Evolutionary conservation across 768 basidiomycete genomes (phyloP).

Genomic region (Podaxis sp.): DNA sequence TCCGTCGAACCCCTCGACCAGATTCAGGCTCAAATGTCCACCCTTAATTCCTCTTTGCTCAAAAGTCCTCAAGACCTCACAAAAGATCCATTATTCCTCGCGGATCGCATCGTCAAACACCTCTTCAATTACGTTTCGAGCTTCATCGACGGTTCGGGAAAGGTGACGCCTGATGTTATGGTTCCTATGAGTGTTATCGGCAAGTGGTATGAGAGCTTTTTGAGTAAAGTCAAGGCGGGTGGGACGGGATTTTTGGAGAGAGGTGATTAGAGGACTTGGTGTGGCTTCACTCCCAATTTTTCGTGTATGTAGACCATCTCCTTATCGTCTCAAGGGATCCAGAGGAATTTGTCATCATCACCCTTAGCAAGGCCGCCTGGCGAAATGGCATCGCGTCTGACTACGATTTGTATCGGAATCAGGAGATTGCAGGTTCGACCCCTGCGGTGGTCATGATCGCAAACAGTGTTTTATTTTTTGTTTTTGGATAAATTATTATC

Average conservation of each 20-base stretch:
- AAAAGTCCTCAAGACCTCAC: conserved; percentile 24
- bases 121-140: conserved; percentile 75
- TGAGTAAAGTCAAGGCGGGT: conserved; percentile 54
- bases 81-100: conserved; percentile 53
- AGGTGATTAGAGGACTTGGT: conserved; percentile 26
- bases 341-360: too few relatives aligned
- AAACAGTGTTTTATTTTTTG: too few relatives aligned
- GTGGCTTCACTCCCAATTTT: background rate
- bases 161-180: conserved; percentile 47
- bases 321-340: too few relatives aligned
- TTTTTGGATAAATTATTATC: too few relatives aligned
- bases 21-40: conserved; percentile 58
- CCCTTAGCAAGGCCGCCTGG: conserved; percentile 62
- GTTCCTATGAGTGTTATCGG: conserved; percentile 64
- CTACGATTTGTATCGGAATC: conserved; percentile 62
- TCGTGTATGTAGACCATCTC: background rate
- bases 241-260: conserved; percentile 66
- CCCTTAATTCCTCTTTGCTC: conserved; percentile 28
- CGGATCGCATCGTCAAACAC: conserved; percentile 71
- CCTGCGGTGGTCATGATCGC: conserved; percentile 91
- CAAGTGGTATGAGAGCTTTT: conserved; percentile 73
- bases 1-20: conserved; percentile 72
- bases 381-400: conserved; percentile 95
- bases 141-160: conserved; percentile 46
- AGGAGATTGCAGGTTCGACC: conserved; percentile 94